phyloP scores from a whole-genome alignment of 1,139 yeast species.

The Hyphopichia buzzinii region DNA sequence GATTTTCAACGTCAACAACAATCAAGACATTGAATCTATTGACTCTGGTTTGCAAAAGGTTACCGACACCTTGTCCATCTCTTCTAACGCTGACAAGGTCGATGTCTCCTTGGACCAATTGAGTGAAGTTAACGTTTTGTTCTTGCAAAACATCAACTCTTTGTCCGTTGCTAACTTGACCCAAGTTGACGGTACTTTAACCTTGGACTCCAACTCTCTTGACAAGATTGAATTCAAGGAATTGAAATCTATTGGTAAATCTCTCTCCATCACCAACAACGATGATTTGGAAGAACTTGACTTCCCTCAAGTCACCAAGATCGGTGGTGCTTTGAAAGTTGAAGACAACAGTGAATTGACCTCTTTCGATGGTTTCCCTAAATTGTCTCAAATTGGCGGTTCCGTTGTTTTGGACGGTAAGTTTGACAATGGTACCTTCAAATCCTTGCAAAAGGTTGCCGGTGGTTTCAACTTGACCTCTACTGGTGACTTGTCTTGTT shows the following conservation, averaged over 20 bases:
- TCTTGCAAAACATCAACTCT: slow-evolving; percentile 75
- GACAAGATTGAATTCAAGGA: slow-evolving; percentile 54
- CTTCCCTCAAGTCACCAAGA: slow-evolving; percentile 64
- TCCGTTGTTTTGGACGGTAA: slow-evolving; percentile 79
- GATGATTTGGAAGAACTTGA: slow-evolving; percentile 65
- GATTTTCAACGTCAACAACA: slow-evolving; percentile 85
- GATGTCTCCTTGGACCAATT: slow-evolving; percentile 68
- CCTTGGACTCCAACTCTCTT: slow-evolving; percentile 66
- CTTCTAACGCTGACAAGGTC: slow-evolving; percentile 79
- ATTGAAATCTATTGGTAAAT: slow-evolving; percentile 70
- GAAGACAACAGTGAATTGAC: slow-evolving; percentile 76
- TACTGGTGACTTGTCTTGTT: slow-evolving; percentile 75
- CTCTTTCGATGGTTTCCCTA: slow-evolving; percentile 69
- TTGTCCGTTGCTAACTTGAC: slow-evolving; percentile 68
- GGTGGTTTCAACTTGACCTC: slow-evolving; percentile 91
- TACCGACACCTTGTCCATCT: slow-evolving; percentile 69
- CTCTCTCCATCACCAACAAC: slow-evolving; percentile 75
- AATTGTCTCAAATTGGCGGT: slow-evolving; percentile 77
- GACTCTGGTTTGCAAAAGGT: slow-evolving; percentile 75
- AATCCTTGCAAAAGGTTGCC: slow-evolving; percentile 68
- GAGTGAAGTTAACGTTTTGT: slow-evolving; percentile 80
- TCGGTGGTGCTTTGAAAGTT: slow-evolving; percentile 88
- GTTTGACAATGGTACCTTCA: slow-evolving; percentile 76
- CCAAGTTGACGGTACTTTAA: slow-evolving; percentile 74
- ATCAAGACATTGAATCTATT: slow-evolving; percentile 60